A percentile compares a stretch with the other conserved stretches of the same genome.
These are phyloP conservation scores for Coemansia sp. DNA, from an alignment of 192 early-diverging fungal genomes.

Conservation along the genomic window DNA sequence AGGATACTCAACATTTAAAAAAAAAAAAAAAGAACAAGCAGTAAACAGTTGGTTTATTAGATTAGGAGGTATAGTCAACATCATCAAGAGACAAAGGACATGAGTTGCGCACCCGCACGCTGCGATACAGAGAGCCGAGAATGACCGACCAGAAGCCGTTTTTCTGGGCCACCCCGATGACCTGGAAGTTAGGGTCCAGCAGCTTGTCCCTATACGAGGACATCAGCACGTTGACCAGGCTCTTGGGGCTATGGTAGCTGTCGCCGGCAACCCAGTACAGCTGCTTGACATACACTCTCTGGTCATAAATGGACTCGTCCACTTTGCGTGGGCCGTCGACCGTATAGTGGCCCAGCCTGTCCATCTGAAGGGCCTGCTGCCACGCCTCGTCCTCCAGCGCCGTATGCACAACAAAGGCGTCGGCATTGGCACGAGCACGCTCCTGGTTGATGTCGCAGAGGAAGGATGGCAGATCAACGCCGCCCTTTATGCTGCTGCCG, in stretches of 20 bases:
- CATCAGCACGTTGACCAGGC: slow-evolving; percentile 21
- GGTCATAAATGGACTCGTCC: slow-evolving; percentile 33
- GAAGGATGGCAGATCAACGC: slow-evolving; percentile 38
- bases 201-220: slow-evolving; percentile 18
- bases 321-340: slow-evolving; percentile 42
- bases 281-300: slow-evolving; percentile 23
- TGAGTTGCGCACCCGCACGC: slow-evolving; percentile 1
- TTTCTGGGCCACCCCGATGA: slow-evolving; percentile 45
- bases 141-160: slow-evolving; percentile 52
- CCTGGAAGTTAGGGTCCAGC: slow-evolving; percentile 26
- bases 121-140: slow-evolving; percentile 22
- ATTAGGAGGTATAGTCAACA: slow-evolving; percentile 25
- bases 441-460: slow-evolving; percentile 31
- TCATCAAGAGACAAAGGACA: slow-evolving; percentile 35
- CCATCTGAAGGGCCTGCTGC: slow-evolving; percentile 42
- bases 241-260: slow-evolving; percentile 10
- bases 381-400: slow-evolving; percentile 28
- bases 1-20: background rate
- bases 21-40: background rate
- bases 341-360: slow-evolving; percentile 31
- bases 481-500: slow-evolving; percentile 13
- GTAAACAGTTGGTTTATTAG: too few species aligned
- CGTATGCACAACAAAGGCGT: slow-evolving; percentile 26
- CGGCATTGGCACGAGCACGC: slow-evolving; percentile 2
- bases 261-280: slow-evolving; percentile 50